A percentile compares a stretch with the other conserved stretches of the same genome.
These are phyloP conservation scores for Fraxinus quadrangulata DNA, from an alignment of 257 asterid species.

Conservation along the genomic window DNA sequence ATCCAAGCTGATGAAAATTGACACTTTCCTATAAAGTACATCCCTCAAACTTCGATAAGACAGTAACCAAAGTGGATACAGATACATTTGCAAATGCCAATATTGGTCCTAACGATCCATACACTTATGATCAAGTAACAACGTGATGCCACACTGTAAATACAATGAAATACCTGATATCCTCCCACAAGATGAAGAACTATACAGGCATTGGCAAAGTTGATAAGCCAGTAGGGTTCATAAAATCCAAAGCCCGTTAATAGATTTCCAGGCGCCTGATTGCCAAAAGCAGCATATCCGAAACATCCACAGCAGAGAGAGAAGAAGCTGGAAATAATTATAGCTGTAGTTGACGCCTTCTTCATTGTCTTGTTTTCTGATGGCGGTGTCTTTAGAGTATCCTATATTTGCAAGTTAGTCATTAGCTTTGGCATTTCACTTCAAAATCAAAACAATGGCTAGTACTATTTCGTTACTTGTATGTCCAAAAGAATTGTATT, in stretches of 20 bases:
- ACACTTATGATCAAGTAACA: too few relatives aligned
- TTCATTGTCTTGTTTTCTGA: constrained; percentile 59
- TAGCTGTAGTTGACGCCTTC: constrained; percentile 44
- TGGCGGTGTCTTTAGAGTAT: constrained; percentile 54
- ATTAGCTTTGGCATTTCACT: constrained; percentile 4
- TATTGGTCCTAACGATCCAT: not conserved
- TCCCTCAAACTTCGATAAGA: too few relatives aligned
- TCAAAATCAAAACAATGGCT: not conserved
- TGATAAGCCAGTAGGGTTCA: constrained; percentile 76
- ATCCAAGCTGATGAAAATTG: not conserved
- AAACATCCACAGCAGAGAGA: constrained; percentile 61
- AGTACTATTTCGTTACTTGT: constrained; percentile 33
- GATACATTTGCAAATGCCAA: not conserved
- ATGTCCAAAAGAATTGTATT: constrained; percentile 52
- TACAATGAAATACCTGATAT: constrained; percentile 46
- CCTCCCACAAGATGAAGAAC: constrained; percentile 73
- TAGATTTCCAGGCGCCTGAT: constrained; percentile 66
- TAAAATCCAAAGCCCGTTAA: constrained; percentile 57
- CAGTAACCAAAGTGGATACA: not conserved
- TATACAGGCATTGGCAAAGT: constrained; percentile 62
- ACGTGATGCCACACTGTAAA: not conserved
- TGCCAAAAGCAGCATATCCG: constrained; percentile 75
- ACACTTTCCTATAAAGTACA: too few relatives aligned
- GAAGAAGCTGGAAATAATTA: constrained; percentile 57
- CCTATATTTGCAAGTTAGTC: constrained; percentile 42